phyloP scores from a whole-genome alignment of 2,329 filamentous ascomycete species.

The Trichoderma sp. region DNA sequence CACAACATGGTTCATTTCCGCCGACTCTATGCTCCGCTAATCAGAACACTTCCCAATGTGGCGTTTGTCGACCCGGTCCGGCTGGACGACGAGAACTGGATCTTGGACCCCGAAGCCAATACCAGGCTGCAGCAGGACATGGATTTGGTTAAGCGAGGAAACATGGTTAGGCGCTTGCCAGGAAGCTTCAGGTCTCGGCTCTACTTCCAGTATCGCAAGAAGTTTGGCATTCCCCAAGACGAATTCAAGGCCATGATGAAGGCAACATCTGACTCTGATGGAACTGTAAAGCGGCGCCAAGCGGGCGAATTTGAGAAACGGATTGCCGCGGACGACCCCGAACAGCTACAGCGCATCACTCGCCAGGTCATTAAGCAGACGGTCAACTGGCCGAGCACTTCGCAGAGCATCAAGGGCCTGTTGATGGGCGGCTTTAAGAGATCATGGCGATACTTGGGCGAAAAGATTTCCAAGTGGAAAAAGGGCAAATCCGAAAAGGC shows the following conservation, averaged over 20 bases:
- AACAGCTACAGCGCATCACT: constrained; percentile 68
- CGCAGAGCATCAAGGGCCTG: constrained; percentile 80
- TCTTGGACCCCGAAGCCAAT: constrained; percentile 51
- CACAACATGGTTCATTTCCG: constrained; percentile 92
- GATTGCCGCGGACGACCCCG: constrained; percentile 68
- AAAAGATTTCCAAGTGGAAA: constrained; percentile 71
- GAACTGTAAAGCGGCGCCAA: constrained; percentile 67
- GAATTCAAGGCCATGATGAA: constrained; percentile 87
- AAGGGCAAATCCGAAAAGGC: constrained; percentile 39
- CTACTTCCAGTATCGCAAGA: constrained; percentile 92
- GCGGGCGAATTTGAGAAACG: constrained; percentile 83
- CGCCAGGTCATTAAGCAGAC: constrained; percentile 79
- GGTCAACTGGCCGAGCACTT: constrained; percentile 86
- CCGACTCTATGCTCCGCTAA: constrained; percentile 82
- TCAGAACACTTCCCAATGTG: constrained; percentile 87
- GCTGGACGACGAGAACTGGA: constrained; percentile 40
- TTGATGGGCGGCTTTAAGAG: constrained; percentile 72
- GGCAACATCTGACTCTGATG: constrained; percentile 67
- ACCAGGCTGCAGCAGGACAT: constrained; percentile 80
- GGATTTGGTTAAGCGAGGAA: constrained; percentile 84
- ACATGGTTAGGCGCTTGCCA: constrained; percentile 93
- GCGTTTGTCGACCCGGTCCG: constrained; percentile 60
- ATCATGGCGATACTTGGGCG: constrained; percentile 72
- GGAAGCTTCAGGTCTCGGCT: constrained; percentile 82
- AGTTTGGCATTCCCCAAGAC: constrained; percentile 77